These are phyloP conservation scores for Botrytis deweyae DNA, from an alignment of 2,329 filamentous ascomycete species.

Conservation along the genomic window DNA sequence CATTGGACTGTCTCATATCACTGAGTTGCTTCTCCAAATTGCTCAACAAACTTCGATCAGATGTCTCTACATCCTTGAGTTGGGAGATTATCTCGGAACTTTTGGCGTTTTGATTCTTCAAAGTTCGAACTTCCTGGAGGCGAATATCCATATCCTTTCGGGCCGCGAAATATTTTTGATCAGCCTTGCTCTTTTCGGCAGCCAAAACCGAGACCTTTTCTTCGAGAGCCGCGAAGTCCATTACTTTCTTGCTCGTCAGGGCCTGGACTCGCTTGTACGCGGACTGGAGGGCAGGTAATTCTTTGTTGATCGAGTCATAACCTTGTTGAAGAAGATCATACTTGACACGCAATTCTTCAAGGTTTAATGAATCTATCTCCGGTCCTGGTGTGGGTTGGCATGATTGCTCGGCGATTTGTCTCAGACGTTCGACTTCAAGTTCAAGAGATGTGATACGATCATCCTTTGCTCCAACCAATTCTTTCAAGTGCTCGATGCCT, in stretches of 20 bases:
- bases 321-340: conserved; percentile 75
- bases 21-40: conserved; percentile 90
- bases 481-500: conserved; percentile 71
- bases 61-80: conserved; percentile 83
- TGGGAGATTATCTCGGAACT: conserved; percentile 92
- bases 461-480: conserved; percentile 75
- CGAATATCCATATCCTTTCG: conserved; percentile 91
- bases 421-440: conserved; percentile 73
- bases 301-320: conserved; percentile 79
- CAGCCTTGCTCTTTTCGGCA: conserved; percentile 92
- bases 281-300: conserved; percentile 83
- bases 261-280: conserved; percentile 89
- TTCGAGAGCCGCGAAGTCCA: conserved; percentile 72
- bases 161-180: conserved; percentile 96
- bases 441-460: conserved; percentile 80
- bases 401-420: conserved; percentile 51
- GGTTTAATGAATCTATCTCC: conserved; percentile 57
- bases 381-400: conserved; percentile 43
- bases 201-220: conserved; percentile 72
- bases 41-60: conserved; percentile 70
- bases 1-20: conserved; percentile 77
- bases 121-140: conserved; percentile 73
- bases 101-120: conserved; percentile 82
- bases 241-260: conserved; percentile 81
- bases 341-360: conserved; percentile 71